phyloP scores from a whole-genome alignment of 2,329 filamentous ascomycete species.

The Aspergillus quadricinctus region DNA sequence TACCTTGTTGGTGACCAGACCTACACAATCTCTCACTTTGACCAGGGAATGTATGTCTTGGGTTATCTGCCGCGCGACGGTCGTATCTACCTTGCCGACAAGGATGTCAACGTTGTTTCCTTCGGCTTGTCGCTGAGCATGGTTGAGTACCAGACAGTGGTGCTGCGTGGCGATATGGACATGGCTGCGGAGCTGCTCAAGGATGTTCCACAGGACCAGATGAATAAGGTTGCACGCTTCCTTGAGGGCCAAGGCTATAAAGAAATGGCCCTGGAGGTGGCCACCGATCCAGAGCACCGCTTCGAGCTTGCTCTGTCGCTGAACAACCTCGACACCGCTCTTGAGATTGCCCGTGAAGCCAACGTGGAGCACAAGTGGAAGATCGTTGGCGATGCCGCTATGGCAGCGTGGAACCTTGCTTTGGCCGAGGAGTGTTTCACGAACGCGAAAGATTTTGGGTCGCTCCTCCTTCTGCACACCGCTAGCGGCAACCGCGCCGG shows the following conservation, averaged over 20 bases:
- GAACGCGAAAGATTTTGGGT: slow-evolving; percentile 85
- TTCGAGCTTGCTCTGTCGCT: slow-evolving; percentile 86
- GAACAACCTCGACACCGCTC: slow-evolving; percentile 77
- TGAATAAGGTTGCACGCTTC: slow-evolving; percentile 98
- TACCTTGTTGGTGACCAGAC: slow-evolving; percentile 97
- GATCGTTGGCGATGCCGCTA: slow-evolving; percentile 86
- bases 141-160: slow-evolving; percentile 93
- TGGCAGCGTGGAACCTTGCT: slow-evolving; percentile 78
- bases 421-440: slow-evolving; percentile 91
- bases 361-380: slow-evolving; percentile 98
- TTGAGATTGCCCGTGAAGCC: slow-evolving; percentile 75
- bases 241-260: slow-evolving; percentile 96
- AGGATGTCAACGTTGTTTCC: slow-evolving; percentile 87
- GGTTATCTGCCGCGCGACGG: slow-evolving; percentile 94
- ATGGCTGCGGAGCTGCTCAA: slow-evolving; percentile 78
- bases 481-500: slow-evolving; percentile 76
- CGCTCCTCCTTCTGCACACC: slow-evolving; percentile 80
- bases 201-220: slow-evolving; percentile 83
- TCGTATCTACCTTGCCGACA: slow-evolving; percentile 91
- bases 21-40: slow-evolving; percentile 95
- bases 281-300: slow-evolving; percentile 91
- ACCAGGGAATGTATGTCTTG: slow-evolving; percentile 89
- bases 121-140: slow-evolving; percentile 88
- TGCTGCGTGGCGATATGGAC: slow-evolving; percentile 90
- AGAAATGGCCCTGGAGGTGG: slow-evolving; percentile 88